Conservation (phyloP, 108 stramenopile genomes). For the Stephanodiscus minutulus region DNA sequence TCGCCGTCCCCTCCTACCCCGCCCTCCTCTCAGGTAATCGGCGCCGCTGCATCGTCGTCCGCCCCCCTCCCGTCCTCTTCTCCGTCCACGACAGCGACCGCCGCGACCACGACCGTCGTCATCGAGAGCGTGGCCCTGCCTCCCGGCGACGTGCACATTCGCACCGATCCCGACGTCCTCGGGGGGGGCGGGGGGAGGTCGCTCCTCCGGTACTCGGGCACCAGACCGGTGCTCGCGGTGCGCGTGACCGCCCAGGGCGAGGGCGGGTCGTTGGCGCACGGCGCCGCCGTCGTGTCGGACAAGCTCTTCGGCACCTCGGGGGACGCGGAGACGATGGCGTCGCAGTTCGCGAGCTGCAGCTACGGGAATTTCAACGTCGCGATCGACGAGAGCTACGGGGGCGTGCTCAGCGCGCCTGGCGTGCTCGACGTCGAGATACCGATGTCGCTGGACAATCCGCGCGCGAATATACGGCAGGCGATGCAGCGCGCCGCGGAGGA, state of each 20-base stretch:
- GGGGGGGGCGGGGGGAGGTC: neutral
- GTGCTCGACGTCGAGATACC: constrained; percentile 18
- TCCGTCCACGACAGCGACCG: neutral
- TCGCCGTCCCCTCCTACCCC: too few species aligned
- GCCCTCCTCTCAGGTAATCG: neutral
- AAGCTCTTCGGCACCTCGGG: neutral
- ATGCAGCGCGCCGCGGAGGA: neutral
- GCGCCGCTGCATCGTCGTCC: neutral
- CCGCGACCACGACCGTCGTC: neutral
- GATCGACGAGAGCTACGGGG: neutral
- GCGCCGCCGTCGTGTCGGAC: neutral
- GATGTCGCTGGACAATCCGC: neutral
- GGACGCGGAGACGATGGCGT: neutral
- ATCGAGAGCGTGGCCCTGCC: constrained; percentile 1
- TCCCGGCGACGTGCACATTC: neutral
- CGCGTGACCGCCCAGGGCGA: neutral
- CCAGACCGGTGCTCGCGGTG: neutral
- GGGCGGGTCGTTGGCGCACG: too few species aligned
- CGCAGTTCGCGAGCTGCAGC: constrained; percentile 3
- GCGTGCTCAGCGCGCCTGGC: constrained; percentile 15
- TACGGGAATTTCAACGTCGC: neutral
- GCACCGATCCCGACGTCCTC: neutral
- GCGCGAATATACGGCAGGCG: neutral
- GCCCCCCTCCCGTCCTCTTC: neutral
- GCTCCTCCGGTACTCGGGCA: neutral